Base-by-base conservation (phyloP, 2,329 filamentous ascomycete genomes). In the Mycogone perniciosa region DNA sequence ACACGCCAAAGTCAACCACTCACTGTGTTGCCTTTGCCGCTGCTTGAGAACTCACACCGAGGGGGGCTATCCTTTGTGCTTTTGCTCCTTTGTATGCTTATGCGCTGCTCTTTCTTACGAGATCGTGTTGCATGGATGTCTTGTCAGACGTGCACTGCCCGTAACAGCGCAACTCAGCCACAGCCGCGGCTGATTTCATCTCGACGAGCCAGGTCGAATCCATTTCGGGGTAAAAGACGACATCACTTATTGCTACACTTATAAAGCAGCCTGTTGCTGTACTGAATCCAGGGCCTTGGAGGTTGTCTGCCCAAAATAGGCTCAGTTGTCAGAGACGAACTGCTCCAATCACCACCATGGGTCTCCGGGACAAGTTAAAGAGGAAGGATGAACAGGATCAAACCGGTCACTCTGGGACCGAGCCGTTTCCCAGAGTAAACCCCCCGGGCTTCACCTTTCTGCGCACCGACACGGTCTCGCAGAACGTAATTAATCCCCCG, bases 381-480 rank as follows among this genome's bases (percentile, higher is more conserved):
- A 81, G 78, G 64, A 80, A 78, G 65, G 71, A 78, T 53, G 67
- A 67, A 55, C 60, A 74, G 46, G 67, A 70, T 11, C 62, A 67
- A 27, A 60, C 59, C 40, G 59, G 65, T 34, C 53, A 64, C n/a
- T 59, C 64, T 54, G 66, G 71, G 54, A 60, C 67, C 54, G 66
- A 68, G 54, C 67, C 70, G 20, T 60, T 69, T 47, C 59, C 66
- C 41, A 65, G 60, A 49, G 64, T 72, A 38, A 64, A 54, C 51
- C 65, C 75, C 1, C 84, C 86, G 51, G 83, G 88, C 59, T 89
- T 96, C 72, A 89, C 79, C 56, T 89, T 96, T 71, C 78, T 93
- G 62, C 85, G 90, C 55, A 86, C 88, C 57, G 92, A 95, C 64
- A 96, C 91, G 1, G 71, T 83, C 57, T 83, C 85, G 2, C 80